Percentiles rank a stretch among this genome's conserved stretches.
Evolutionary conservation across 148 eudicot genomes (phyloP).

Genomic region (Salicornia ramosissima): DNA sequence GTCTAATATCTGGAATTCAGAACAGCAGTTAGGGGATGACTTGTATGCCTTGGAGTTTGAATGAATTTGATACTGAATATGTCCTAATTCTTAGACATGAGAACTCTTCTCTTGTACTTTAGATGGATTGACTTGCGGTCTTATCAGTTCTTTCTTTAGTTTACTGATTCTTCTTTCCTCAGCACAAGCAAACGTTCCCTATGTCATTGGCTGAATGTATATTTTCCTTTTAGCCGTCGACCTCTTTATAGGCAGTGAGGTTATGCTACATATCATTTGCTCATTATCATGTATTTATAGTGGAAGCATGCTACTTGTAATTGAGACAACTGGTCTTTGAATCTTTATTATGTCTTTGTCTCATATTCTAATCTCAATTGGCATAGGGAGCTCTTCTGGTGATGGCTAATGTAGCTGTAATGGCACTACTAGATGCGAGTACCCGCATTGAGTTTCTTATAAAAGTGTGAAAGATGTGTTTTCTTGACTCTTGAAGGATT

Average conservation of each 20-base stretch:
- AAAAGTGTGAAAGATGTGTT: not conserved
- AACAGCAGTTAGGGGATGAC: not conserved
- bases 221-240: too few species aligned
- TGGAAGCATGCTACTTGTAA: not conserved
- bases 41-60: not conserved
- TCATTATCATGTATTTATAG: not conserved
- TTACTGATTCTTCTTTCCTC: not conserved
- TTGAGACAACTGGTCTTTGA: not conserved
- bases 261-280: not conserved
- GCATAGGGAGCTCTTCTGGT: not conserved
- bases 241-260: not conserved
- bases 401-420: not conserved
- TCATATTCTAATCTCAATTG: not conserved
- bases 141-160: not conserved
- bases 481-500: not conserved
- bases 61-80: not conserved
- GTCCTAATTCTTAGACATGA: not conserved
- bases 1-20: not conserved
- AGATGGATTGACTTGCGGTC: not conserved
- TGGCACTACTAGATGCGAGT: not conserved
- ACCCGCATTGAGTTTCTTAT: not conserved
- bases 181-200: too few species aligned
- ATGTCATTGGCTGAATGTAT: too few species aligned
- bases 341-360: not conserved
- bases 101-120: not conserved